Percentiles rank a stretch among this genome's conserved stretches.
phyloP scores from a whole-genome alignment of 768 basidiomycete genomes.

The Rhodosporidiobolus sp. region DNA sequence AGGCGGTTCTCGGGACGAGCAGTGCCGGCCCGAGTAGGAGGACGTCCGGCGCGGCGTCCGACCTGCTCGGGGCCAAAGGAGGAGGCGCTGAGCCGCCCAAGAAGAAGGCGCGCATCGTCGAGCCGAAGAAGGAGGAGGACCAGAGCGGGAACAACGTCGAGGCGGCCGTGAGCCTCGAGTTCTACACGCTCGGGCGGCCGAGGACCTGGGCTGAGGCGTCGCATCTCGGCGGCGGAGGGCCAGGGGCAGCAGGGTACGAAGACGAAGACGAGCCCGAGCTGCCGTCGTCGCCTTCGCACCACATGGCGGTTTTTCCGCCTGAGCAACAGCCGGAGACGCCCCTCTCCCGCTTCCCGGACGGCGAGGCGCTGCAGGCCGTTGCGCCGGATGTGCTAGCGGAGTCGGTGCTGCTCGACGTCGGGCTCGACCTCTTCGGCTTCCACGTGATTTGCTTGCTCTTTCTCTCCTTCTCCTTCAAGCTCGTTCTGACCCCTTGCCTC shows the following conservation, averaged over 20 bases:
- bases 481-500: accelerated
- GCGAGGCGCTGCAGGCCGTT: neutral
- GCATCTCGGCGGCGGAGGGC: neutral
- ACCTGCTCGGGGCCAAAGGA: neutral
- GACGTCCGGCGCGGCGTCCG: neutral
- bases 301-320: slow-evolving; percentile 5
- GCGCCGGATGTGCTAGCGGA: slow-evolving; percentile 19
- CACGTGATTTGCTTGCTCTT: slow-evolving; percentile 22
- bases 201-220: slow-evolving; percentile 19
- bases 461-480: neutral
- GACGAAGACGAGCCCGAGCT: neutral
- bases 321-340: slow-evolving; percentile 10
- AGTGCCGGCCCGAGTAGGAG: neutral
- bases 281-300: slow-evolving; percentile 4
- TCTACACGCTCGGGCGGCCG: slow-evolving; percentile 26
- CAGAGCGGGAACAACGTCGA: slow-evolving; percentile 26
- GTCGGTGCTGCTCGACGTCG: slow-evolving; percentile 11
- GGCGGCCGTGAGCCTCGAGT: slow-evolving; percentile 34
- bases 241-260: neutral
- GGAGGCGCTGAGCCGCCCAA: neutral
- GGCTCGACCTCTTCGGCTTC: slow-evolving; percentile 24
- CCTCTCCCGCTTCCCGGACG: slow-evolving; percentile 16
- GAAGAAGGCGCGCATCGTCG: neutral
- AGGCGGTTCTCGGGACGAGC: neutral
- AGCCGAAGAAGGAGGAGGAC: slow-evolving; percentile 26